phyloP scores from a whole-genome alignment of 2,329 filamentous ascomycete genomes.

The Clarireedia homoeocarpa region DNA sequence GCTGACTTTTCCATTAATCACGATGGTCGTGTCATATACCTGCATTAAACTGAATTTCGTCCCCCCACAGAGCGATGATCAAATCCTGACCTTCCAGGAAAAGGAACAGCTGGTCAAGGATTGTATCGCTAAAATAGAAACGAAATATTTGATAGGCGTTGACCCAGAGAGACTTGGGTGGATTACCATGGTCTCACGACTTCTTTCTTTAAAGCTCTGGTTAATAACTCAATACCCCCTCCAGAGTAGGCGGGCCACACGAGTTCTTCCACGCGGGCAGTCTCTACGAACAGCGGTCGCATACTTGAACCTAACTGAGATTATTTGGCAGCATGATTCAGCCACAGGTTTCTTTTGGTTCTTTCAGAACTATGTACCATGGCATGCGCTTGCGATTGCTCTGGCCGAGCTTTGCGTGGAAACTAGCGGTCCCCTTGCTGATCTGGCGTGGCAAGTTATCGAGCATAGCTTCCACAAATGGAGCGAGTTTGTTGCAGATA shows the following conservation, averaged over 20 bases:
- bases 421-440: conserved; percentile 25
- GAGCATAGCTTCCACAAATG: conserved; percentile 39
- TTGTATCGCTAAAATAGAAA: not conserved
- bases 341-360: conserved; percentile 39
- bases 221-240: conserved; percentile 38
- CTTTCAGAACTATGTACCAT: conserved; percentile 43
- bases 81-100: not conserved
- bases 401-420: conserved; percentile 44
- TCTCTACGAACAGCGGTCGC: conserved; percentile 39
- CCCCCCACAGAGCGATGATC: not conserved
- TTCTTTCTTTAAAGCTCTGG: conserved; percentile 33
- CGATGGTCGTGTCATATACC: conserved; percentile 1
- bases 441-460: conserved; percentile 40
- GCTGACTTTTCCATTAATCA: conserved; percentile 13
- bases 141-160: not conserved
- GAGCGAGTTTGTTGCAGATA: conserved; percentile 40
- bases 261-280: conserved; percentile 2
- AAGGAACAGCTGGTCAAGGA: conserved; percentile 9
- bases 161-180: not conserved
- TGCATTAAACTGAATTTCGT: conserved; percentile 9
- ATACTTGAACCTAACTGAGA: conserved; percentile 19
- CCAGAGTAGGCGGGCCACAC: not conserved
- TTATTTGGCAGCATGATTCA: conserved; percentile 14
- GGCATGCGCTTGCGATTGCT: conserved; percentile 46
- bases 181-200: not conserved